Base-by-base conservation (phyloP, 2,329 filamentous ascomycete genomes). In the Trichoderma aggressivum region DNA sequence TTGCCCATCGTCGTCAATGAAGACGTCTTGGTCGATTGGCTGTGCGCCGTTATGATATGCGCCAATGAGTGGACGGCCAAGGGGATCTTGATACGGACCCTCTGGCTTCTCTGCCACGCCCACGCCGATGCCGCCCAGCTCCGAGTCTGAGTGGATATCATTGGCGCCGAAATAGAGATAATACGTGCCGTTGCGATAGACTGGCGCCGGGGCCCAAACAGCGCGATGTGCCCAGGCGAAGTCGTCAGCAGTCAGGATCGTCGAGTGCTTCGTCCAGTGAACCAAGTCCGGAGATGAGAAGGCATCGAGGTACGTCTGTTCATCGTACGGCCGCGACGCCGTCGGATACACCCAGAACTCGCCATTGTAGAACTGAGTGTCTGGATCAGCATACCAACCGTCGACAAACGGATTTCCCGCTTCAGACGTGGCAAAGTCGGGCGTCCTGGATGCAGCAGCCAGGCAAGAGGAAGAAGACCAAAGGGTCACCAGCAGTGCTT, bases 151-250 rank as follows among this genome's bases (percentile, higher is more conserved):
- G 77, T 82, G 81, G 58, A 84, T 82, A 68, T 86, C 84, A 50
- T 86, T 86, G 43, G 84, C 85, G 56, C 79, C 83, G 73, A 86
- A 86, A 76, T 86, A 86, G 67, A 86, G 79, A 73, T 82, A 86
- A 75, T 86, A 86, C 53, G 80, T 82, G 12, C 82, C 82, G 72
- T 84, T 79, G 39, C 83, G 80, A 16, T 73, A 73, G 43, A 84
- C 79, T 14, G 84, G 81, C 0, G 84, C 83, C 0, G 85, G 85
- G 2, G 84, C 85, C 85, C 84, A 86, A 24, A 85, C 77, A 0
- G 84, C 84, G 66, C 79, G 79, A 2, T 75, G 81, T 7, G 83
- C 84, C 84, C 85, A 86, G 5, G 79, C 74, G 28, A 78, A 76
- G 70, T 75, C 72, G 39, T 71, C 60, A 5, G 74, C 72, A 12